Evolutionary conservation across 2,329 filamentous ascomycete genomes (phyloP).

Genomic region (Aureobasidium namibiae): DNA sequence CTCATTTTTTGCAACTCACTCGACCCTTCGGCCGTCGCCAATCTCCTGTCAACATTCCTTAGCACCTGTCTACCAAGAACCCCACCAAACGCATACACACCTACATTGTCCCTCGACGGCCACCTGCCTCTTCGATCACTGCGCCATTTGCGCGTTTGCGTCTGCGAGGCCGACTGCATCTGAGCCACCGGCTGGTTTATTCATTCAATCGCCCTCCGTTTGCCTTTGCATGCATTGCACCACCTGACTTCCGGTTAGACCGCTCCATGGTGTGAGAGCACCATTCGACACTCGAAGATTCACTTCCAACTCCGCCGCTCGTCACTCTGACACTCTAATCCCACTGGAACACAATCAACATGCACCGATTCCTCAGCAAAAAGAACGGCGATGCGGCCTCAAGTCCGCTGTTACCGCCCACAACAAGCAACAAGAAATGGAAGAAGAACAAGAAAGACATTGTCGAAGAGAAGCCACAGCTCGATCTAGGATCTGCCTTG

Average conservation of each 20-base stretch:
- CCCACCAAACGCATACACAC: neutral
- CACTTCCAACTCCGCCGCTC: neutral
- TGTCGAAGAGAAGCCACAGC: slow-evolving; percentile 50
- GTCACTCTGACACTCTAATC: neutral
- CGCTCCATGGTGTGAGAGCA: slow-evolving; percentile 1
- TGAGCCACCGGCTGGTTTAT: neutral
- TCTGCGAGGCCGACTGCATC: neutral
- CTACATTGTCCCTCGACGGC: slow-evolving; percentile 4
- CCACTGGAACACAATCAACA: slow-evolving; percentile 30
- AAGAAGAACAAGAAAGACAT: slow-evolving; percentile 44
- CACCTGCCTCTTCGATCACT: neutral
- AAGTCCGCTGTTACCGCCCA: slow-evolving; percentile 9
- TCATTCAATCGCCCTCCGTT: slow-evolving; percentile 4
- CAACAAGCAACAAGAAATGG: slow-evolving; percentile 28
- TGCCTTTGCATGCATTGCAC: slow-evolving; percentile 5
- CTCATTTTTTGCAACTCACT: slow-evolving; percentile 2
- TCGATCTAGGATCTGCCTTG: slow-evolving; percentile 67
- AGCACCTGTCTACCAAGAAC: neutral
- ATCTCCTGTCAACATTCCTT: slow-evolving; percentile 8
- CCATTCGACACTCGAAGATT: neutral
- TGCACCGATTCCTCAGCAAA: slow-evolving; percentile 72
- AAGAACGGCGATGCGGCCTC: slow-evolving; percentile 53
- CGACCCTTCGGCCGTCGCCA: neutral
- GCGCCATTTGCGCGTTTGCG: slow-evolving; percentile 5
- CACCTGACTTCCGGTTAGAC: neutral